Percentiles rank a stretch among this genome's conserved stretches.
Evolutionary conservation across 805 yeast genomes (phyloP).

Genomic region (Lipomyces orientalis): DNA sequence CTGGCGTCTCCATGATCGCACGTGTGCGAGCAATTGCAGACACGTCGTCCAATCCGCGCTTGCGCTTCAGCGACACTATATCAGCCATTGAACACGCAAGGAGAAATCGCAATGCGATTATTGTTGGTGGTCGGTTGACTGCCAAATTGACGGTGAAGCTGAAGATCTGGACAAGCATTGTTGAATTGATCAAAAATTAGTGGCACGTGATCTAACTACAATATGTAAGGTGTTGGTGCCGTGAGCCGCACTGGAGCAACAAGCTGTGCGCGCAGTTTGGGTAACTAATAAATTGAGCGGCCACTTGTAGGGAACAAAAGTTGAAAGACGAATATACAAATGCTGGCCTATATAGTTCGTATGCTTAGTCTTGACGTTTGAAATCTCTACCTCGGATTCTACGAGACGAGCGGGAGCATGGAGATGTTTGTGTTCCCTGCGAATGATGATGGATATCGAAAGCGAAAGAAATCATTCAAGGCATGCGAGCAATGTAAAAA

Average conservation of each 20-base stretch:
- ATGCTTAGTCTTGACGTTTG: not conserved
- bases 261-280: not conserved
- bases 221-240: not conserved
- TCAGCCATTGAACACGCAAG: not conserved
- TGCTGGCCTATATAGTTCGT: not conserved
- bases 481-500: slow-evolving; percentile 36
- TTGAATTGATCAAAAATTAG: not conserved
- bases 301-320: not conserved
- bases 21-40: not conserved
- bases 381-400: not conserved
- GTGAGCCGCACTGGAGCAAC: not conserved
- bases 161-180: not conserved
- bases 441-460: slow-evolving; percentile 33
- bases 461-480: slow-evolving; percentile 31
- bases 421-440: slow-evolving; percentile 37
- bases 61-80: slow-evolving; percentile 15
- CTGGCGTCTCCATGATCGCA: slow-evolving; percentile 7
- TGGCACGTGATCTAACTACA: not conserved
- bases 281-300: not conserved
- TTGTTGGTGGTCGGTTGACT: not conserved
- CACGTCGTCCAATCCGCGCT: slow-evolving; percentile 17
- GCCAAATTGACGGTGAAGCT: not conserved
- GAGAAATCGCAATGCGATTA: not conserved
- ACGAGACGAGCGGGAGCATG: not conserved
- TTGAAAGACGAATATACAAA: not conserved